Percentiles rank a stretch among this genome's conserved stretches.
Conservation (phyloP, 352 stramenopile genomes). For the Phytophthora hibernalis region DNA sequence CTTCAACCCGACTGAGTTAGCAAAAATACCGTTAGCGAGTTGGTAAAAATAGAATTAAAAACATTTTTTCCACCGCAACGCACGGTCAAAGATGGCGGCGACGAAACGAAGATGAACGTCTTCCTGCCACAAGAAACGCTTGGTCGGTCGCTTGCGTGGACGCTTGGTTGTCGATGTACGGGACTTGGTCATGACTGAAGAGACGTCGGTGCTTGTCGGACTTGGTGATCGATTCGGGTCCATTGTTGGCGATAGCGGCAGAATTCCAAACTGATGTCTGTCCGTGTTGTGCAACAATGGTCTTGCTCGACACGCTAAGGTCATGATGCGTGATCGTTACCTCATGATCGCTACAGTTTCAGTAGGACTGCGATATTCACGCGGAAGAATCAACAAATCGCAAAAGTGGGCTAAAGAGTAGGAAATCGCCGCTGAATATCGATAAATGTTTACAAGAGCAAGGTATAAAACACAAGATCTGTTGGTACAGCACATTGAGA, state of each 20-base stretch:
- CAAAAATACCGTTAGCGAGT: constrained; percentile 3
- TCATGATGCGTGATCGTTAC: constrained; percentile 9
- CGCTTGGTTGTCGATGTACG: constrained; percentile 1
- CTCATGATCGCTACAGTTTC: too few relatives aligned
- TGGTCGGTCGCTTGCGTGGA: constrained; percentile 71
- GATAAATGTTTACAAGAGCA: background rate
- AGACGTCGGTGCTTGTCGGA: constrained; percentile 6
- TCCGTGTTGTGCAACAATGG: constrained; percentile 8
- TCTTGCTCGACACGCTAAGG: constrained; percentile 18
- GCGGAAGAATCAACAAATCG: background rate
- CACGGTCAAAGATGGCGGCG: constrained; percentile 84
- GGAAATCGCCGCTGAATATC: background rate
- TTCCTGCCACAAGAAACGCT: constrained; percentile 84
- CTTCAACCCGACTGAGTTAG: constrained; percentile 72
- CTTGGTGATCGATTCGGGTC: constrained; percentile 10
- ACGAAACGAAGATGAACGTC: constrained; percentile 85
- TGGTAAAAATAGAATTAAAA: too few relatives aligned
- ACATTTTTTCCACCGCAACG: constrained; percentile 14
- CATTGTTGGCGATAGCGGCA: constrained; percentile 9
- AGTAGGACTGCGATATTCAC: background rate
- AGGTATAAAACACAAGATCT: background rate
- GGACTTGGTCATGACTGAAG: background rate
- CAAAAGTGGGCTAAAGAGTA: background rate
- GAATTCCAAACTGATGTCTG: constrained; percentile 22
- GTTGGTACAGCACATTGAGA: background rate